Evolutionary conservation across 768 basidiomycete species (phyloP), one percentile per base, ranked within the genome.

Genomic region (Hypholoma fasciculare): DNA sequence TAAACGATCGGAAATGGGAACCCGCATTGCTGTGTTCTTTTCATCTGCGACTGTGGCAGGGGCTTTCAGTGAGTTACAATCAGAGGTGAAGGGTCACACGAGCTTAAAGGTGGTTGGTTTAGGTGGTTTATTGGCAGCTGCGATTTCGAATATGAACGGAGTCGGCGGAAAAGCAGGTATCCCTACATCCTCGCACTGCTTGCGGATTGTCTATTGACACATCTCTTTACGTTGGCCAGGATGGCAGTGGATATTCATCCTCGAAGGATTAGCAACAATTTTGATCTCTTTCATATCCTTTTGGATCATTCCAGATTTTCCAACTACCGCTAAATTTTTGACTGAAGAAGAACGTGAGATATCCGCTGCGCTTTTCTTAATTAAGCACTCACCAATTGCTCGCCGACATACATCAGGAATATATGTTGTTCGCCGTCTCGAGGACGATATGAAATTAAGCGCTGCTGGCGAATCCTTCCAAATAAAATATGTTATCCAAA

Each of bases 221-320:
- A 46, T 36, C 19, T 53, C 7, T 4, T 23, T 23, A 17, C 9
- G 17, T 26, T 13, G 7, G 38, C 16, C 42, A 77, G 76, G 79
- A 11, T 86, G 85, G 86, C 80, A 83, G 7, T 88, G 85, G 87
- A 86, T 87, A 57, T 89, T 89, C 67, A 89, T 91, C 57, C 67
- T 92, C 4, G 89, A 90, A 69, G 91, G 91, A 2, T 71, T 90
- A 40, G 74, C 83, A 37, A 92, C 91, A 0, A 74, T 92, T 36
- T 20, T 88, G 2, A 77, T 80, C 44, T 83, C 83, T 8, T 51
- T 83, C 7, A 76, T 76, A 3, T 88, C 89, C 0, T 92, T 81
- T 74, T 92, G 85, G 81, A 70, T 92, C 49, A 81, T 94, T 19
- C 82, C 88, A 63, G 90, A 92, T 69, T 92, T 92, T 68, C 89